Evolutionary conservation across 1,284 basidiomycete genomes (phyloP), one percentile per base, ranked within the genome.

Genomic region (Pseudomicrostroma phylloplanum): DNA sequence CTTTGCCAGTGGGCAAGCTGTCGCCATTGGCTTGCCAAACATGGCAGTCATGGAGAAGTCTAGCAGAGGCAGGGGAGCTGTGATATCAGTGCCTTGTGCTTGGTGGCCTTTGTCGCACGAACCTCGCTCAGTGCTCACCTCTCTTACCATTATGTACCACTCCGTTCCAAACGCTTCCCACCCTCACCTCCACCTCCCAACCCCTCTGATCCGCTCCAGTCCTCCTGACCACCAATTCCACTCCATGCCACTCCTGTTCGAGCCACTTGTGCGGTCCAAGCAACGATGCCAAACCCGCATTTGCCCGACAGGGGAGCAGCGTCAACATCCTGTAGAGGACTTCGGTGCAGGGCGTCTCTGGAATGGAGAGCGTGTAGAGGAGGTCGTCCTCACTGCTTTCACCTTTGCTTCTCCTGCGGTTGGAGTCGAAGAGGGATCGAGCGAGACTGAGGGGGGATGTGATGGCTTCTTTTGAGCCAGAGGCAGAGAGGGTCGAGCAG

Each of bases 241-340:
- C 83, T 19, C 90, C 87, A 80, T 96, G 89, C 86, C 90, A 94
- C 73, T 91, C 88, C 2, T 89, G 87, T 67, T 89, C 87, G 71
- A 96, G 92, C 2, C 94, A 80, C 4, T 84, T 84, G 69, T 96
- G 91, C 0, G 92, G 89, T 72, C 93, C 90, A 48, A 97, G 82
- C 1, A 97, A 83, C 8, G 82, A 83, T 0, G 91, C 90, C n/a
- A 97, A 84, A 11, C 94, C 94, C 0, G 91, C 91, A 30, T 57
- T 30, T n/a, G 85, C 82, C 77, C 94, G 91, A 83, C 93, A 97
- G 0, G 96, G 94, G 1, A 98, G 82, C 6, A 97, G 86, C 74
- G 93, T 92, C 61, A 97, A 84, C 80, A 97, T 93, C 0, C 96
- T 94, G 0, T 93, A 94, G 6, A 98, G 82, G 79, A 97, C 97